These are phyloP conservation scores for Xerocomus minutiporus DNA, from an alignment of 1,284 basidiomycete species.

Conservation along the genomic window DNA sequence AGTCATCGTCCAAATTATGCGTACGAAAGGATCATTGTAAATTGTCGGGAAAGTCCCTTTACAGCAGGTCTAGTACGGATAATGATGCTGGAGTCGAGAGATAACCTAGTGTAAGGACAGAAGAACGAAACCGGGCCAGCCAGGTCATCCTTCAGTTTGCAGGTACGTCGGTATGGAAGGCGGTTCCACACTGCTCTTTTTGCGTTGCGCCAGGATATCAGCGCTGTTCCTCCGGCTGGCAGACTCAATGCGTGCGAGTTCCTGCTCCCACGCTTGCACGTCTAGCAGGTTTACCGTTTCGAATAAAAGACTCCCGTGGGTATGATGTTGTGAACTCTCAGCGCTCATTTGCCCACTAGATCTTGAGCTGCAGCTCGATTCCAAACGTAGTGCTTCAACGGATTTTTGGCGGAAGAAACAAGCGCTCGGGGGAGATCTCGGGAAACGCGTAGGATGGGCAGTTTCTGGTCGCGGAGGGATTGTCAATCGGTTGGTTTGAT, in stretches of 20 bases:
- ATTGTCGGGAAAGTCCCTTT: conserved; percentile 3
- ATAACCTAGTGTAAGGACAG: conserved; percentile 9
- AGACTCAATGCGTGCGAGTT: conserved; percentile 65
- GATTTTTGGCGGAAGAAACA: conserved; percentile 25
- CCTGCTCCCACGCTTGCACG: conserved; percentile 71
- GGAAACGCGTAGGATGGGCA: conserved; percentile 18
- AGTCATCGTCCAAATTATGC: conserved; percentile 15
- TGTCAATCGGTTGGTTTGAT: conserved; percentile 17
- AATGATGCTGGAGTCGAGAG: conserved; percentile 1
- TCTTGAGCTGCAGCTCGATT: conserved; percentile 35
- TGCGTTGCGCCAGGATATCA: conserved; percentile 42
- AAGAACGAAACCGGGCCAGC: background rate
- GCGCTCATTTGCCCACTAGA: conserved; percentile 25
- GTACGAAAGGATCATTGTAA: conserved; percentile 3
- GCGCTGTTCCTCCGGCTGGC: conserved; percentile 55
- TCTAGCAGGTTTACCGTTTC: conserved; percentile 34
- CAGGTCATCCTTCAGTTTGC: conserved; percentile 29
- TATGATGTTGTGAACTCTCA: conserved; percentile 23
- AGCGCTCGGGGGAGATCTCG: conserved; percentile 11
- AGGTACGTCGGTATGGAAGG: conserved; percentile 22
- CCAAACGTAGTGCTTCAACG: conserved; percentile 17
- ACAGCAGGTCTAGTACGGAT: conserved; percentile 10
- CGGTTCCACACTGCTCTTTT: conserved; percentile 30
- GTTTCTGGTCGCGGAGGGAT: conserved; percentile 30
- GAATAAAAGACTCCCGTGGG: conserved; percentile 17